Evolutionary conservation across 108 stramenopile genomes (phyloP), one percentile per base, ranked within the genome.

Genomic region (Poteriospumella lacustris): DNA sequence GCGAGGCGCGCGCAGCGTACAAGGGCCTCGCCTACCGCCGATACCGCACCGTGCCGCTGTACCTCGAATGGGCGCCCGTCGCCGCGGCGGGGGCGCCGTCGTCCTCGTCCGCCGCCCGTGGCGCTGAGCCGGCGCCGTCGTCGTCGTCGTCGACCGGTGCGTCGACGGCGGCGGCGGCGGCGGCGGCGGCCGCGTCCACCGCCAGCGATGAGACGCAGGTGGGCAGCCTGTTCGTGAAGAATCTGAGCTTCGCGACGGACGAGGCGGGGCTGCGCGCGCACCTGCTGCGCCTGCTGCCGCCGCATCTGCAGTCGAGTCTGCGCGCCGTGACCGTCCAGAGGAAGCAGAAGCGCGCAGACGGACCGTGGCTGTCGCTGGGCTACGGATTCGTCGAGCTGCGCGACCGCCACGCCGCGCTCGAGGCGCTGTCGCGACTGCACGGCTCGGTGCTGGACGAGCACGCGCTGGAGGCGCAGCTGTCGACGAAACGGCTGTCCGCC

Each of bases 51-150:
- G 94, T 96, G 29, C 98, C 96, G 12, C 82, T 99, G 0, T 99
- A 97, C 76, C 83, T 99, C 36, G 98, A 97, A 82, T 99, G 96
- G 96, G 98, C 98, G 19, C 95, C 95, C 0, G 77, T 91, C 38
- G 64, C 76, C 43, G 73, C 90, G 43, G 42, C 79, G 43, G 64
- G 24, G 44, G 31, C 12, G 77, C 59, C 38, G 83, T 52, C 29
- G 79, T 68, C 15, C 40, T 75, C 82, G 58, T 44, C 80, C 62
- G 39, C 0, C 75, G 64, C 0, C 62, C 40, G 12, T 19, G 29
- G 1, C 56, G 42, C 34, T 83, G 78, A 52, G 59, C 78, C 19
- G 79, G 83, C 31, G 29, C 58, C 42, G 12, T 58, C 39, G 68
- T 68, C 3, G 79, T 44, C 38, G 58, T 3, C 2, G 38, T 42